phyloP scores from a whole-genome alignment of 202 grass and related monocot genomes.

The Panicum virgatum region DNA sequence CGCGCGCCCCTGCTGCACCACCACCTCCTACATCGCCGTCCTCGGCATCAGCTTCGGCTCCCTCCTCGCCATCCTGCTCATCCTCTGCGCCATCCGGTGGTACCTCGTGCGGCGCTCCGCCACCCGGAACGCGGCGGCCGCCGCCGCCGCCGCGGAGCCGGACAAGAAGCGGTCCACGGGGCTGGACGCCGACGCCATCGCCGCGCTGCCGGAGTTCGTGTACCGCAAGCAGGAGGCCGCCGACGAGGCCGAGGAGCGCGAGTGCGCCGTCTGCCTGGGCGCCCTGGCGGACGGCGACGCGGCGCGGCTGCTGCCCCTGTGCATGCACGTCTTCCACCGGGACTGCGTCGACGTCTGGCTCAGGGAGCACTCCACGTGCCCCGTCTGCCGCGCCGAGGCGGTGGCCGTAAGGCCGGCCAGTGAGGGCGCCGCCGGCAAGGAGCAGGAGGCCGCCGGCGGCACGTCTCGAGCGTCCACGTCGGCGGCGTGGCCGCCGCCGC shows the following conservation, averaged over 20 bases:
- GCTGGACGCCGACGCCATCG: slow-evolving; percentile 42
- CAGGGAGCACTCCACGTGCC: slow-evolving; percentile 54
- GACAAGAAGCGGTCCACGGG: slow-evolving; percentile 12
- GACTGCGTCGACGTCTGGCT: slow-evolving; percentile 72
- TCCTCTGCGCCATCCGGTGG: slow-evolving; percentile 50
- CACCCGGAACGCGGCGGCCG: not conserved
- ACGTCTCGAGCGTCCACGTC: not conserved
- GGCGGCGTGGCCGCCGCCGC: not conserved
- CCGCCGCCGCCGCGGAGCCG: not conserved
- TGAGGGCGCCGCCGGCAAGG: not conserved
- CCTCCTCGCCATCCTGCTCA: slow-evolving; percentile 56
- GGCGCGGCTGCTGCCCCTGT: slow-evolving; percentile 52
- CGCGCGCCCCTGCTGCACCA: slow-evolving; percentile 28
- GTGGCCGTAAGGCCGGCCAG: not conserved
- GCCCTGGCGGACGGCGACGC: slow-evolving; percentile 41
- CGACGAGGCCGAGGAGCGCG: slow-evolving; percentile 25
- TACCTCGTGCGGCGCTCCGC: slow-evolving; percentile 35
- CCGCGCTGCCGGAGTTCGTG: slow-evolving; percentile 56
- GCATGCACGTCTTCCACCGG: slow-evolving; percentile 62
- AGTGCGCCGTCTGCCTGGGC: slow-evolving; percentile 59
- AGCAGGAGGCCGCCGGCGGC: not conserved
- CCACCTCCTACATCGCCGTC: slow-evolving; percentile 39
- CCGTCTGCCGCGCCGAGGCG: slow-evolving; percentile 54
- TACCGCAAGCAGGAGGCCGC: not conserved
- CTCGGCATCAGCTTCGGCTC: slow-evolving; percentile 61